Evolutionary conservation across 768 basidiomycete species (phyloP), one percentile per base, ranked within the genome.

Genomic region (Rhizopogon vesiculosus): DNA sequence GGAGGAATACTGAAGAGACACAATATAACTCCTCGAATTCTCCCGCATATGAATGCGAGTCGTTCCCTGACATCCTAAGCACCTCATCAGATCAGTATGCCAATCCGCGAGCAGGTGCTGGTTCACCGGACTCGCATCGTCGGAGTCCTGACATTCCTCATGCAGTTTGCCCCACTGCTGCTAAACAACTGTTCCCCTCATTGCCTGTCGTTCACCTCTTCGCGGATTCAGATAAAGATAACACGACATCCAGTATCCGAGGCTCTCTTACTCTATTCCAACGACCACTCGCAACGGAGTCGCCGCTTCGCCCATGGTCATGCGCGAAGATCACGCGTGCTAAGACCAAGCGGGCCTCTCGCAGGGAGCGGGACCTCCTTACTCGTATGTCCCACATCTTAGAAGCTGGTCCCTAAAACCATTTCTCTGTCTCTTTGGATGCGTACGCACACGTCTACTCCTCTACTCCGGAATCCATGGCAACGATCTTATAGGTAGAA

Each of bases 291-390:
- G 9, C 48, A 22, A 16, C 15, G 15, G 48, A 25, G 15, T 19
- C 2, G 19, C 19, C 48, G 5, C 35, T 49, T 38, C 48, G 4
- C 33, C 28, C 68, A 31, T 69, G 68, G 68, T 68, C 68, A 35
- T 69, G 68, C 61, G 68, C 68, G 33, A 69, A 71, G 48, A 69
- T 69, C 12, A 60, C 68, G 0, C 68, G 54, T 25, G 69, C 68
- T 38, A 19, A 56, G 35, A 15, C 41, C 7, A 69, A 69, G 48
- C 64, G 59, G n/a, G 58, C 66, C 43, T 59, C 68, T 56, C 68
- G 68, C 57, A 57, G 59, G n/a, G 57, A 62, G 8, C 53, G 59
- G 22, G 33, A 15, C 5, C 22, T 49, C 15, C 38, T 49, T 22
- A 38, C 19, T n/a, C 48, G 48, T 15, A 25, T 49, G 6, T 49